Evolutionary conservation across 768 basidiomycete species (phyloP), one percentile per base, ranked within the genome.

Genomic region (Cystobasidiopsis lactophilus): DNA sequence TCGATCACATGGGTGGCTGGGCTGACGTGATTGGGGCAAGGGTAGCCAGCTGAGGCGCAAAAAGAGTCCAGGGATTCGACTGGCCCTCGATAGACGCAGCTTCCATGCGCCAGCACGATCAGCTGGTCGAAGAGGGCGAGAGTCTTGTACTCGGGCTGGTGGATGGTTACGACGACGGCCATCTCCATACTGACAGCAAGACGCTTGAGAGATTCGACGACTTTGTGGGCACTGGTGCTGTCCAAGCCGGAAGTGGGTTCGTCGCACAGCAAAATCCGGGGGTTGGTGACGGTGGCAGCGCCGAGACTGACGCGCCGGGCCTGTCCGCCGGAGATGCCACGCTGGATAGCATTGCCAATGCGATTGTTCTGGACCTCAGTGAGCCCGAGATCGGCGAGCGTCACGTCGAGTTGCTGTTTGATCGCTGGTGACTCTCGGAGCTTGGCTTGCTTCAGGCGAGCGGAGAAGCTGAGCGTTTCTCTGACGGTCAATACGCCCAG

Each of bases 311-410:
- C 72, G 4, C 74, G 70, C n/a, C 78, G 70, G 58, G 76, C 77
- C 63, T 81, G 78, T 2, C 79, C 77, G 7, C 77, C 77, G 21
- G 74, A 75, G 35, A 79, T 74, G 1, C 78, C 78, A 45, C 76
- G 68, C 37, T 71, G 69, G 18, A 77, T 67, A 1, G 75, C 71
- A 0, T 74, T 78, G 0, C 77, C 77, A 43, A 80, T 77, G 13
- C 65, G 54, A 59, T 74, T 70, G 55, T 73, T 57, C 18, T 73
- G 69, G 57, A 73, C 70, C 0, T 69, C 68, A 21, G 69, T 66
- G 1, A 77, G 64, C 0, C 76, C 77, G 29, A 78, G 66, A 0
- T 70, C 65, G 1, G 57, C 55, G 40, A 78, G 66, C 1, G 74
- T 72, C 2, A 67, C 59, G 27, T 69, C 65, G 16, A 77, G 74